Evolutionary conservation across 1,284 basidiomycete species (phyloP).

Genomic region (Albatrellus sp.): DNA sequence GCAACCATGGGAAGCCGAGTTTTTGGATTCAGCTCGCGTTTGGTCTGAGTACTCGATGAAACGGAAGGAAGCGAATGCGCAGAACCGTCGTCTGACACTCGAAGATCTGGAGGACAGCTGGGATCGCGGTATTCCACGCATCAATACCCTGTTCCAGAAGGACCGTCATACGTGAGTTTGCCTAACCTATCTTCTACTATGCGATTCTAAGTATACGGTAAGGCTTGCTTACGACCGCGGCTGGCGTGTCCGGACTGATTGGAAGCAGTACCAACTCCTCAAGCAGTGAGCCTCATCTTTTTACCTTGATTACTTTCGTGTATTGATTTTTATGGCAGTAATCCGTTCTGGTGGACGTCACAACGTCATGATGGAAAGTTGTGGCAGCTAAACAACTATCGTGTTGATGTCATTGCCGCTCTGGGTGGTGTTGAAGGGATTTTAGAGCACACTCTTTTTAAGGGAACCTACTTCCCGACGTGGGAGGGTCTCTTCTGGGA

Average conservation of each 20-base stretch:
- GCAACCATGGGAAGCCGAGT: slow-evolving; percentile 98
- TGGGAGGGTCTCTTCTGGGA: slow-evolving; percentile 96
- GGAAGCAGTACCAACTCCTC: slow-evolving; percentile 94
- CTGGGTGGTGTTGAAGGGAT: slow-evolving; percentile 97
- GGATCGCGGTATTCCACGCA: slow-evolving; percentile 97
- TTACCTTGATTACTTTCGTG: not conserved
- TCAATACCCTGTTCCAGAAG: slow-evolving; percentile 97
- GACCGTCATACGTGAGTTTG: slow-evolving; percentile 81
- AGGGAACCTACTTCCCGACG: slow-evolving; percentile 91
- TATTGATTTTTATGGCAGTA: slow-evolving; percentile 31
- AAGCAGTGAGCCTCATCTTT: slow-evolving; percentile 52
- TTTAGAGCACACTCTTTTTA: slow-evolving; percentile 95
- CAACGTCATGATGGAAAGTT: slow-evolving; percentile 97
- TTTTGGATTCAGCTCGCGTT: slow-evolving; percentile 94
- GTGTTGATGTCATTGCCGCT: slow-evolving; percentile 98
- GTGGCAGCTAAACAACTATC: slow-evolving; percentile 97
- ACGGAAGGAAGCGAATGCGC: slow-evolving; percentile 95
- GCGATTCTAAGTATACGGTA: slow-evolving; percentile 26
- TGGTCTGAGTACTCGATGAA: slow-evolving; percentile 99
- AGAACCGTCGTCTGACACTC: slow-evolving; percentile 92
- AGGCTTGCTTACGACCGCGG: slow-evolving; percentile 96
- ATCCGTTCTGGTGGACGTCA: slow-evolving; percentile 98
- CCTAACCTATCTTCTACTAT: slow-evolving; percentile 10
- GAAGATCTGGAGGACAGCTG: slow-evolving; percentile 96
- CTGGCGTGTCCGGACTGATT: slow-evolving; percentile 92